Evolutionary conservation across 73 alveolate genomes (phyloP), one percentile per base, ranked within the genome.

Genomic region (Stentor coeruleus): DNA sequence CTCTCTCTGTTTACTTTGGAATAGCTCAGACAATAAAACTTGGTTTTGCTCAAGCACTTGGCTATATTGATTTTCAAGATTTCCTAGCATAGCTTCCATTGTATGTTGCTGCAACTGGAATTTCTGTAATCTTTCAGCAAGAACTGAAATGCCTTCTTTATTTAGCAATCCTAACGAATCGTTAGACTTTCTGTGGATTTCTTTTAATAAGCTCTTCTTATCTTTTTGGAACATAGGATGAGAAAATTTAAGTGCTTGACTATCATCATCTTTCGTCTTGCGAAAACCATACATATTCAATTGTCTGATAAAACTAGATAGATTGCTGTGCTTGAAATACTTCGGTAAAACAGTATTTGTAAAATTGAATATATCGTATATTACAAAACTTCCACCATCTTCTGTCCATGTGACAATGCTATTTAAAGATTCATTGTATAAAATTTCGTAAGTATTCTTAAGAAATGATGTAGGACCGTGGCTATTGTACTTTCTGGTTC

Each of bases 301-400:
- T 85, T 97, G 97, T 74, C 99, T 72, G 42, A 97, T 98, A 86
- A 97, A 97, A 49, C 99, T 94, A 0, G 99, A 92, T 76, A 85
- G 96, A 85, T 97, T 97, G 41, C 91, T 93, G 86, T 97, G 99
- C 80, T 97, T 97, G 86, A 92, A 97, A 88, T 85, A 97, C 86
- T 86, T 75, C 33, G 99, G 99, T 58, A 97, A 92, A 14, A 97
- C 95, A 38, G 93, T 87, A 75, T 96, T 98, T 28, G 97, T 88
- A 80, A 97, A 97, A 59, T 86, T 98, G 75, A 88, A 91, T 33
- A 93, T 90, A 41, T 96, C 85, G 72, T 91, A 86, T 40, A 97
- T 94, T 15, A 93, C 76, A 82, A 97, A 97, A 38, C 91, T 40
- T 20, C 11, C n/a, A 3, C 79, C 79, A 33, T 66, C 79, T 28